Conservation (phyloP, 169 alveolate genomes). For the Plasmodium fragile region DNA sequence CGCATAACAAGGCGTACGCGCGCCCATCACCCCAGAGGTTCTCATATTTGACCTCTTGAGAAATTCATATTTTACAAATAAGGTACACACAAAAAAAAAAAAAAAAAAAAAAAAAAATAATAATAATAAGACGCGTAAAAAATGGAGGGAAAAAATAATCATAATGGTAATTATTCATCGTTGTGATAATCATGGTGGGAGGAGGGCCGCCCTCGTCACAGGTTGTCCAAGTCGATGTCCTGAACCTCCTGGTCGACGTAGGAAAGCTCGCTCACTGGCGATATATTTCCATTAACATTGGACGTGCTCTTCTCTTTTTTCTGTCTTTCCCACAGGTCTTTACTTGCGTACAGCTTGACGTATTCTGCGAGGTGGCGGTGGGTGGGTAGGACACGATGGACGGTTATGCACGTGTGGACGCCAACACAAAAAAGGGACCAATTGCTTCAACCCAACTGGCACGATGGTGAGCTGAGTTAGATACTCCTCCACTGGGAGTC, state of each 20-base stretch:
- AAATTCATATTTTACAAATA: conserved; percentile 31
- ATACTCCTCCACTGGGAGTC: background rate
- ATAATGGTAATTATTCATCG: background rate
- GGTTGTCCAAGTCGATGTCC: conserved; percentile 53
- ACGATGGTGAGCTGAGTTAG: background rate
- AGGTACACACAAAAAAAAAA: conserved; percentile 19
- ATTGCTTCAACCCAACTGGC: background rate
- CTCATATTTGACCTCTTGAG: background rate
- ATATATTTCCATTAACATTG: conserved; percentile 55
- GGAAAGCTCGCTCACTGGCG: conserved; percentile 70
- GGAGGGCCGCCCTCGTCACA: background rate
- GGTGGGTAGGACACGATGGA: no score
- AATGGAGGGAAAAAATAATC: background rate
- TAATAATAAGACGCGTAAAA: background rate
- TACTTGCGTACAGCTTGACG: conserved; percentile 85
- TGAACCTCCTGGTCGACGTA: conserved; percentile 67
- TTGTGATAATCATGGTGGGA: background rate
- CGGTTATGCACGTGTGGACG: no score
- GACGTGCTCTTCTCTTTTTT: conserved; percentile 47
- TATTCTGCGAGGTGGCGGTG: conserved; percentile 76
- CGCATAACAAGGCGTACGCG: background rate
- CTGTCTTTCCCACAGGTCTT: conserved; percentile 83
- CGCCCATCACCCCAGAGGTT: background rate
- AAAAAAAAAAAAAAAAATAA: conserved; percentile 7
- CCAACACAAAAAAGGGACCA: background rate